Base-by-base conservation (phyloP, 2,329 filamentous ascomycete species). In the Penicillium sp. region DNA sequence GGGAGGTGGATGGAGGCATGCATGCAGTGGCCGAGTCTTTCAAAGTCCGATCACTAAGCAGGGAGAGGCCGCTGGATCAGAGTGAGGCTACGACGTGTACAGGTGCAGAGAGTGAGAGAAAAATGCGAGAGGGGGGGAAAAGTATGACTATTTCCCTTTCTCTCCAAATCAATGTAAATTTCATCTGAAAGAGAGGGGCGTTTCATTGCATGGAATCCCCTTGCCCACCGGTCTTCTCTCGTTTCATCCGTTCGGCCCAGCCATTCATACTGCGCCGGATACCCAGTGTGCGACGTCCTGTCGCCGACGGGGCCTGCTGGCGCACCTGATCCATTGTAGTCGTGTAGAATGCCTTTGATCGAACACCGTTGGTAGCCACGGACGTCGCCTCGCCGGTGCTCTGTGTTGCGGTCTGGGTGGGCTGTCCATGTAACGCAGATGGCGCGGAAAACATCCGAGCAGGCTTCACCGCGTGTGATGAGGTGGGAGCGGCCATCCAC, bases 181-280 rank as follows among this genome's bases (percentile, higher is more conserved):
- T 18, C 18, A 2, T 18, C 18, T 18, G 18, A 18, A 18, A 18
- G 18, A 18, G 18, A 18, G 29, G 29, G 13, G 24, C 18, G 12
- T 38, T 27, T 45, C 27, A 55, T 43, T 46, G 49, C 28, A 35
- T 45, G 46, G 39, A 43, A 44, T 54, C 54, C 51, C 62, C 56
- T 46, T 50, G 51, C 9, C 43, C 26, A 27, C 43, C 43, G 27
- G 25, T 32, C 29, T 18, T 39, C 43, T 55, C 61, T 55, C 58
- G 58, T 49, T 66, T 67, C 65, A 68, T 66, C 51, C 65, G 59
- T 18, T 65, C 66, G 47, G 67, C 65, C 71, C 71, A 73, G 39
- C 70, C 69, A 54, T 60, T 70, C 66, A 72, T 68, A 43, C 63
- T 70, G 43, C 70, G 64, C 37, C 71, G 66, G 45, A 73, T 65